Conservation (phyloP, 192 early-diverging fungal genomes). For the Fimicolochytrium jonesii region DNA sequence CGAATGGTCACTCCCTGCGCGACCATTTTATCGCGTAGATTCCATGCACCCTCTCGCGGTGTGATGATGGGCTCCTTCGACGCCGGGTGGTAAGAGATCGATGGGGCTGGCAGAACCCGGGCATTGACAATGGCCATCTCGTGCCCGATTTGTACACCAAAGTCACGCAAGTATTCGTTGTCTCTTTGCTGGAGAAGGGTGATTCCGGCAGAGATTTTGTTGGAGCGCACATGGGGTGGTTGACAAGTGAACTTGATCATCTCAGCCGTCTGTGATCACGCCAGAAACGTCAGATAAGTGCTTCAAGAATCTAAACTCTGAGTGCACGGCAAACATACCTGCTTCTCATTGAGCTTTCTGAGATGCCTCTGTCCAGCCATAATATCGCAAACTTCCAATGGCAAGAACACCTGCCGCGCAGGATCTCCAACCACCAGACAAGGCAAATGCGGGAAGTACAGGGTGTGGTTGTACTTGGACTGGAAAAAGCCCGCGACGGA, state of each 20-base stretch:
- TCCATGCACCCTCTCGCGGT: constrained; percentile 78
- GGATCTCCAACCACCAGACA: constrained; percentile 63
- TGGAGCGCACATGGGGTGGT: constrained; percentile 74
- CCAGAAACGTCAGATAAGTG: too few species aligned
- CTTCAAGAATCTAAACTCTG: background rate
- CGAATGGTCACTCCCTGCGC: constrained; percentile 66
- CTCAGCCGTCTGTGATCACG: constrained; percentile 70
- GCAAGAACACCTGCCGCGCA: constrained; percentile 63
- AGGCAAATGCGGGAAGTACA: constrained; percentile 78
- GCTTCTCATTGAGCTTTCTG: constrained; percentile 74
- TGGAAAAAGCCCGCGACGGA: constrained; percentile 78
- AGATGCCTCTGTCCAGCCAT: constrained; percentile 77
- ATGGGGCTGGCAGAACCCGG: constrained; percentile 75
- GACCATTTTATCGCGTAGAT: constrained; percentile 77
- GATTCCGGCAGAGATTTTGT: constrained; percentile 78
- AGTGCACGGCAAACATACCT: constrained; percentile 38
- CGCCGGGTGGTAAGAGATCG: constrained; percentile 65
- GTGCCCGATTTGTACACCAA: constrained; percentile 64
- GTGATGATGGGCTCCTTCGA: constrained; percentile 57
- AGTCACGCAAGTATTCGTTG: constrained; percentile 73
- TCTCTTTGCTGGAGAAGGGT: constrained; percentile 59
- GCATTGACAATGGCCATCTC: constrained; percentile 69
- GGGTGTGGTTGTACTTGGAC: constrained; percentile 62
- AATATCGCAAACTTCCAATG: constrained; percentile 89
- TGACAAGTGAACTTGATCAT: constrained; percentile 94